Evolutionary conservation across 768 basidiomycete genomes (phyloP).

Genomic region (Tylopilus plumbeoviolaceoides): DNA sequence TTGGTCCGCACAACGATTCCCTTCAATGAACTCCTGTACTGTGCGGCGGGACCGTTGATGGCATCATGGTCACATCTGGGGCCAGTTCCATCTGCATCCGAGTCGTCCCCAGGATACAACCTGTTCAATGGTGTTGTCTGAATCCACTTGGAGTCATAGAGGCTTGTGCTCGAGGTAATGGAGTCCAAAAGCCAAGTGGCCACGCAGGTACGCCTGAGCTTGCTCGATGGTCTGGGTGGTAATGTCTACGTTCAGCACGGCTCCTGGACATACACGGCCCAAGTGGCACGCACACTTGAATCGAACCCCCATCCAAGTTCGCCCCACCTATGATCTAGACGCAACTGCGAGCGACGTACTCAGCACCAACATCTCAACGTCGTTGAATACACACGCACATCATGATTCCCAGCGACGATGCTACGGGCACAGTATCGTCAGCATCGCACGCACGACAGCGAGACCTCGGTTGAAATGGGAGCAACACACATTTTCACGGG

Average conservation of each 20-base stretch:
- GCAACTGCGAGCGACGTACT: slow-evolving; percentile 13
- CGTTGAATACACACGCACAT: slow-evolving; percentile 32
- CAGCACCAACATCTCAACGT: neutral
- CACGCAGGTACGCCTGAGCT: slow-evolving; percentile 21
- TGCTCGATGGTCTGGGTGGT: slow-evolving; percentile 18
- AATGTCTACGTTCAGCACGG: slow-evolving; percentile 4
- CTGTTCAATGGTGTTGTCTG: slow-evolving; percentile 17
- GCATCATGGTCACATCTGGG: neutral
- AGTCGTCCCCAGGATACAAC: neutral
- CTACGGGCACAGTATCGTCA: slow-evolving; percentile 27
- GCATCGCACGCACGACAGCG: neutral
- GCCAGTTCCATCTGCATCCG: no score
- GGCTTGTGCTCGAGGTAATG: slow-evolving; percentile 54
- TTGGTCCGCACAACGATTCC: slow-evolving; percentile 81
- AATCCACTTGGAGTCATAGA: slow-evolving; percentile 11
- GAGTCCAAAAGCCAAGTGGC: slow-evolving; percentile 40
- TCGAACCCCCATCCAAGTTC: slow-evolving; percentile 9
- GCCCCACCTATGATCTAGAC: slow-evolving; percentile 23
- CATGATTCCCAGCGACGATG: slow-evolving; percentile 69
- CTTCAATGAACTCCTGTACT: slow-evolving; percentile 37
- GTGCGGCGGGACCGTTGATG: neutral
- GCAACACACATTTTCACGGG: slow-evolving; percentile 51
- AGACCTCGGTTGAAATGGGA: neutral
- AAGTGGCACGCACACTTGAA: slow-evolving; percentile 11
- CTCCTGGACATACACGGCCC: neutral